phyloP scores from a whole-genome alignment of 768 basidiomycete genomes.

The Tephrocybe sp. region DNA sequence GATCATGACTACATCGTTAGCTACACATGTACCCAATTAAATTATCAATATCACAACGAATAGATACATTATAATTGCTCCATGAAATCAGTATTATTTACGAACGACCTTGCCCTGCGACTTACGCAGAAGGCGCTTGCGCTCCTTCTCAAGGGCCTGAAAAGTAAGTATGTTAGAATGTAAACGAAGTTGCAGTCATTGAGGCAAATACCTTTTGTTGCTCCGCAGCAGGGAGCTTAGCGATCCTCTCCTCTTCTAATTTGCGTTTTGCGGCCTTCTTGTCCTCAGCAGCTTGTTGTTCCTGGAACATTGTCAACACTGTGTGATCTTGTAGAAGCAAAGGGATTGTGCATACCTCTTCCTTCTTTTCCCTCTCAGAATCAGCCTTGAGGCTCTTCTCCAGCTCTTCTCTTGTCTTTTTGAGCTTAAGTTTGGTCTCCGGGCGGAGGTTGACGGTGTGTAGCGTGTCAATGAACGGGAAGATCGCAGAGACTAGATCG shows the following conservation, averaged over 20 bases:
- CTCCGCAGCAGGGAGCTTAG: slow-evolving; percentile 74
- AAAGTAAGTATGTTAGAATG: slow-evolving; percentile 6
- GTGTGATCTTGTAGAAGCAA: not conserved
- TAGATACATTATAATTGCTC: slow-evolving; percentile 11
- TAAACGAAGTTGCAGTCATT: not conserved
- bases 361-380: slow-evolving; percentile 62
- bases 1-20: too few species aligned
- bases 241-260: slow-evolving; percentile 71
- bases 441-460: slow-evolving; percentile 64
- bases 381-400: slow-evolving; percentile 71
- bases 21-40: slow-evolving; percentile 20
- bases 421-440: slow-evolving; percentile 80
- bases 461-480: slow-evolving; percentile 75
- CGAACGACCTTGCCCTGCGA: slow-evolving; percentile 63
- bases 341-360: slow-evolving; percentile 52
- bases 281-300: slow-evolving; percentile 56
- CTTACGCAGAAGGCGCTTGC: slow-evolving; percentile 70
- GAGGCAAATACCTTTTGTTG: slow-evolving; percentile 68
- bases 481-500: slow-evolving; percentile 64
- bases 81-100: slow-evolving; percentile 34
- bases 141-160: slow-evolving; percentile 73
- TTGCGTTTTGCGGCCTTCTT: slow-evolving; percentile 72
- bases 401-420: slow-evolving; percentile 70
- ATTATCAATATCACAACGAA: slow-evolving; percentile 18
- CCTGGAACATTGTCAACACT: slow-evolving; percentile 11